Percentiles rank a stretch among this genome's conserved stretches.
Conservation (phyloP, 805 yeast genomes). For the Kodamaea leandrae region DNA sequence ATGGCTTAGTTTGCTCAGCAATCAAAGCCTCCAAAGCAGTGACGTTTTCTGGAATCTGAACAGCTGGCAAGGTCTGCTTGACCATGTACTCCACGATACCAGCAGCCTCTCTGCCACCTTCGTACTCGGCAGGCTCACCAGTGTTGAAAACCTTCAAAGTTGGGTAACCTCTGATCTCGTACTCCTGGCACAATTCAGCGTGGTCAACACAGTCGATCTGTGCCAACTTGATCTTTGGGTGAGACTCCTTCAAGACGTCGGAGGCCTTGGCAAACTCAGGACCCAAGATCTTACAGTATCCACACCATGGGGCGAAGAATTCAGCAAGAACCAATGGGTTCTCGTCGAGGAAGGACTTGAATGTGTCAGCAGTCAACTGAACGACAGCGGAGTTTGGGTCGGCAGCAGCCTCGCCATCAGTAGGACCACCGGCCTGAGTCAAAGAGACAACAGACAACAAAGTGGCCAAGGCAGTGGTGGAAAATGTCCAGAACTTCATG, state of each 20-base stretch:
- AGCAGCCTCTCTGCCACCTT: conserved; percentile 80
- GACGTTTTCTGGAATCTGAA: conserved; percentile 40
- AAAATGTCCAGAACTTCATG: conserved; percentile 43
- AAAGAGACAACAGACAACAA: conserved; percentile 35
- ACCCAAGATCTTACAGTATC: conserved; percentile 86
- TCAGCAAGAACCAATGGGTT: conserved; percentile 83
- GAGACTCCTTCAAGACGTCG: conserved; percentile 48
- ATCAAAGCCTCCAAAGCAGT: conserved; percentile 51
- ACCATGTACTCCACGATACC: conserved; percentile 77
- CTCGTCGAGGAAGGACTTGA: conserved; percentile 59
- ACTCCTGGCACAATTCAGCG: conserved; percentile 63
- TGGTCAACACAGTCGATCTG: conserved; percentile 86
- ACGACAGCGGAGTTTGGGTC: conserved; percentile 86
- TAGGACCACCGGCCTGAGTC: conserved; percentile 36
- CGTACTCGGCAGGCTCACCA: conserved; percentile 56
- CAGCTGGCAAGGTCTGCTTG: conserved; percentile 77
- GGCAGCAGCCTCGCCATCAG: conserved; percentile 64
- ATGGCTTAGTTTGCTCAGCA: conserved; percentile 47
- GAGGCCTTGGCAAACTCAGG: conserved; percentile 80
- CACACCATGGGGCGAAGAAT: conserved; percentile 97
- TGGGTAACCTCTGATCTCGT: conserved; percentile 79
- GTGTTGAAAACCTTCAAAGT: conserved; percentile 74
- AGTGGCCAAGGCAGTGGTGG: conserved; percentile 36
- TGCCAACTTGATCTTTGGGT: conserved; percentile 66
- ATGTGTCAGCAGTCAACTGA: conserved; percentile 64